Evolutionary conservation across 768 basidiomycete species (phyloP), one percentile per base, ranked within the genome.

Genomic region (Boletus bicolor): DNA sequence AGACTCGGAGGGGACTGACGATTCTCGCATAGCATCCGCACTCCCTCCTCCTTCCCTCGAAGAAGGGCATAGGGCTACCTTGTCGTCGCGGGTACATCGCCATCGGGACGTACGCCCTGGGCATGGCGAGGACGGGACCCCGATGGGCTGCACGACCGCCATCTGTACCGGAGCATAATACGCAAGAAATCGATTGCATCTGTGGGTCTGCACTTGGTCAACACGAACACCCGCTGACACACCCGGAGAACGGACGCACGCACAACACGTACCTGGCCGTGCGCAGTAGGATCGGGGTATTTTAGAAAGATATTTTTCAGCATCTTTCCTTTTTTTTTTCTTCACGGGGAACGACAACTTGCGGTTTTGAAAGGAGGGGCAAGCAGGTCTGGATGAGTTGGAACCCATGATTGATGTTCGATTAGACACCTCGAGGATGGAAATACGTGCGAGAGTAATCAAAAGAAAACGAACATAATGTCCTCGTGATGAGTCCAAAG

Each of bases 101-200:
- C 46, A 72, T 60, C 11, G 68, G 70, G 14, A 67, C 17, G 21
- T 70, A 72, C 3, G 44, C 7, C 34, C 68, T 66, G 8, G 68
- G 66, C 66, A 70, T 66, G 28, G 67, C 39, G 5, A 62, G 41
- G 24, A 71, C 5, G 8, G 68, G 70, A 62, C 17, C 5, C 59
- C 64, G 14, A 49, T 34, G 10, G 68, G 68, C 19, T 61, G 67
- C 17, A 62, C 12, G 42, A 67, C 43, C 5, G 56, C 54, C 60
- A 70, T 61, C 49, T 59, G 62, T 10, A 72, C 56, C 2, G 68
- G 71, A 1, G 68, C 62, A 53, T 71, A 72, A 10, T 72, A 71
- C 5, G 61, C 35, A 35, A 69, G 67, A 59, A 54, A 69, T 0
- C 52, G 69, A 26, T 53, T 51, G 63, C 43, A 55, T 51, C 48